Evolutionary conservation across 805 yeast species (phyloP), one percentile per base, ranked within the genome.

Genomic region (Candida xyloterini): DNA sequence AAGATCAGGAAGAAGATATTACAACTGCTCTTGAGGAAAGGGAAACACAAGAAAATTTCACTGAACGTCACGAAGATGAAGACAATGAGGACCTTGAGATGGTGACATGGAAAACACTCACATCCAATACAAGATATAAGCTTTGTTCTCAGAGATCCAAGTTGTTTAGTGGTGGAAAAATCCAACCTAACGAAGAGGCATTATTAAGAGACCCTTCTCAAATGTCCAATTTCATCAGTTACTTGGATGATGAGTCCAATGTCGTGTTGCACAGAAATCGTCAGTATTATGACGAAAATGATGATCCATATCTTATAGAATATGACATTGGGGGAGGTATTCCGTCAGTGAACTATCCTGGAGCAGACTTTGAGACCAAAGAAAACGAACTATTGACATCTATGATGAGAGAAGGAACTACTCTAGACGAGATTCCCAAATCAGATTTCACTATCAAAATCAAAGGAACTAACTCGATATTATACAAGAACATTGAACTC

Each of bases 311-410:
- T 48, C 61, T 86, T 32, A 70, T 85, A 22, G 98, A 93, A 58
- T 93, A 91, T 59, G 96, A 90, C 48, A 76, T 85, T 5, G 67
- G 78, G 2, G 89, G 95, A 31, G 89, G 89, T 0, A 57, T 89
- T 7, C 98, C 99, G 0, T 75, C 79, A 0, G 53, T 85, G 2
- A 53, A 54, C 3, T 81, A 77, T 49, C 50, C 54, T 13, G 90
- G 89, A 11, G 38, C 74, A 1, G 53, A 68, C 35, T 42, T 68
- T 11, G 78, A 76, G 11, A 55, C 57, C 13, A 57, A 66, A 28
- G 82, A 79, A 50, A 65, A 72, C 27, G 57, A 60, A 7, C 46
- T 74, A 2, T 66, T 74, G 14, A 72, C 70, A 20, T 38, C 64
- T 10, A 61, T 70, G 43, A 49, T 56, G 46, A 41, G 39, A 9